A percentile compares a stretch with the other conserved stretches of the same genome.
Evolutionary conservation across 2,329 filamentous ascomycete species (phyloP).

Genomic region (Simplicillium sp.): DNA sequence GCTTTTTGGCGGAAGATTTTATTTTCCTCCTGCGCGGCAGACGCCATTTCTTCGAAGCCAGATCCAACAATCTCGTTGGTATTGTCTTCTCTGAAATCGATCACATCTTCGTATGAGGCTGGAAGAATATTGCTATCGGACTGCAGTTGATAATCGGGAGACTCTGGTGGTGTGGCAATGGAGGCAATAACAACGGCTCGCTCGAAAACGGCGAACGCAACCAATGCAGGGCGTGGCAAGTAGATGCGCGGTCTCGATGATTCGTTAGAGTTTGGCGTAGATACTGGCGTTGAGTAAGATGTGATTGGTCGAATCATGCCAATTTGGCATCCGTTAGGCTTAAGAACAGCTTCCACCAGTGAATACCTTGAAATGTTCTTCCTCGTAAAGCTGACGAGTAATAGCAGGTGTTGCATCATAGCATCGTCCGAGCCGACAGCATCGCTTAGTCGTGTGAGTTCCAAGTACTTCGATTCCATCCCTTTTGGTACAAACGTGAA

Average conservation of each 20-base stretch:
- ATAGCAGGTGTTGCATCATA: slow-evolving; percentile 47
- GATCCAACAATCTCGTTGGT: slow-evolving; percentile 55
- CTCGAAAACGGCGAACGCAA: slow-evolving; percentile 75
- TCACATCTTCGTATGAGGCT: slow-evolving; percentile 72
- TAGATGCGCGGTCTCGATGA: slow-evolving; percentile 54
- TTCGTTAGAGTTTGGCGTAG: slow-evolving; percentile 24
- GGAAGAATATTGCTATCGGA: slow-evolving; percentile 54
- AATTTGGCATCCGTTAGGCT: slow-evolving; percentile 42
- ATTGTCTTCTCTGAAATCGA: slow-evolving; percentile 64
- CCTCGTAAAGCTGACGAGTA: slow-evolving; percentile 49
- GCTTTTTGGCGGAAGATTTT: slow-evolving; percentile 42
- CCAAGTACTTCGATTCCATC: slow-evolving; percentile 37
- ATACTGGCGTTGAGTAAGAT: slow-evolving; percentile 48
- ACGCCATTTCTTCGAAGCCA: slow-evolving; percentile 49
- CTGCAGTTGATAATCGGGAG: slow-evolving; percentile 68
- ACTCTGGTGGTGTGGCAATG: slow-evolving; percentile 55
- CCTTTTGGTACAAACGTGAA: slow-evolving; percentile 59
- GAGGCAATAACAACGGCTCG: slow-evolving; percentile 71
- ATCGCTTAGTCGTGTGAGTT: slow-evolving; percentile 41
- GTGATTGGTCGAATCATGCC: slow-evolving; percentile 60
- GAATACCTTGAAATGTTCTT: slow-evolving; percentile 54
- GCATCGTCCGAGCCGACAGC: slow-evolving; percentile 39
- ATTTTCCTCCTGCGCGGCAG: slow-evolving; percentile 31
- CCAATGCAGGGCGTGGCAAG: slow-evolving; percentile 67
- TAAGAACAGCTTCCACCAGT: slow-evolving; percentile 62